These are phyloP conservation scores for Phaeosphaeriaceae sp. DNA, from an alignment of 2,329 filamentous ascomycete genomes.

Conservation along the genomic window DNA sequence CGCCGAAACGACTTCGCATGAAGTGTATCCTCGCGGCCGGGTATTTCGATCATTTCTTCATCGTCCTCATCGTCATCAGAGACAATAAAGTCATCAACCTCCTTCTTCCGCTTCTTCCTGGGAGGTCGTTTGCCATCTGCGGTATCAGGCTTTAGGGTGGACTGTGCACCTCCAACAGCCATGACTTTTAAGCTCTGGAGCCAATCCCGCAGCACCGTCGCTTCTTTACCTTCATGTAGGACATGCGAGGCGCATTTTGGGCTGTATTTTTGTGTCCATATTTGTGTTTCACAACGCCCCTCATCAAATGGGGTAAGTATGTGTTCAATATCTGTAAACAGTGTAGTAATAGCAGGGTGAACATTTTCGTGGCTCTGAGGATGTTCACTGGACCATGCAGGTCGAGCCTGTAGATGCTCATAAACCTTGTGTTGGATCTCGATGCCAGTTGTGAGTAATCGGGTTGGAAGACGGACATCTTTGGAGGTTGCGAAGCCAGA, in stretches of 20 bases:
- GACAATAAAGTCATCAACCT: constrained; percentile 46
- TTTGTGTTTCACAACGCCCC: constrained; percentile 72
- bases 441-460: constrained; percentile 44
- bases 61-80: constrained; percentile 40
- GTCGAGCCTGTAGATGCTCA: constrained; percentile 24
- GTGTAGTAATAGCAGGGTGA: constrained; percentile 65
- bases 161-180: constrained; percentile 68
- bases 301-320: constrained; percentile 80
- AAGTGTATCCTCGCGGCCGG: constrained; percentile 64
- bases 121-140: constrained; percentile 32
- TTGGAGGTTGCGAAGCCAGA: constrained; percentile 24
- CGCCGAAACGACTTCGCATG: constrained; percentile 42
- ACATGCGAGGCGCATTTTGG: constrained; percentile 73
- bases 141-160: constrained; percentile 30
- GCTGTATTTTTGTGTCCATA: constrained; percentile 87
- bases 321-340: constrained; percentile 66
- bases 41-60: constrained; percentile 66
- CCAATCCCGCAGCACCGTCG: constrained; percentile 78
- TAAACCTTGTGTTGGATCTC: constrained; percentile 51
- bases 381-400: constrained; percentile 17
- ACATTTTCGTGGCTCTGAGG: neutral
- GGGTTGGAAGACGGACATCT: constrained; percentile 42
- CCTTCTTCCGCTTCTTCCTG: constrained; percentile 69
- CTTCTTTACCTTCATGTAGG: constrained; percentile 75
- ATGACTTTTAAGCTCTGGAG: constrained; percentile 76